These are phyloP conservation scores for Baudoinia panamericana DNA, from an alignment of 495 filamentous ascomycete species.

Conservation along the genomic window DNA sequence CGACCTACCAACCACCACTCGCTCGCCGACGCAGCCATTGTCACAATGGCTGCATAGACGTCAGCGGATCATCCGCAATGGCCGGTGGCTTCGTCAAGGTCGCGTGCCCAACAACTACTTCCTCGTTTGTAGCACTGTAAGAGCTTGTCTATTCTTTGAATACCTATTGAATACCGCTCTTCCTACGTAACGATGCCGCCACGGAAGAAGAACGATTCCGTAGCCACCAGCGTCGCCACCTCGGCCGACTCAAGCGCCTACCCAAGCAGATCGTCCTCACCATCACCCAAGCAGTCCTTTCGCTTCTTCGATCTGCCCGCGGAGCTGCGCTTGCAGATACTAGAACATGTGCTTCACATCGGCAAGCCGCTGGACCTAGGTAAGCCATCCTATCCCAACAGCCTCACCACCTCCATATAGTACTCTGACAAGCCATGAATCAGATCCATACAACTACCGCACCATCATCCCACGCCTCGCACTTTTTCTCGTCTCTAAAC, in stretches of 20 bases:
- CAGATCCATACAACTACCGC: constrained; percentile 50
- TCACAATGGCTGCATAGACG: constrained; percentile 27
- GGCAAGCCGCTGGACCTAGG: constrained; percentile 50
- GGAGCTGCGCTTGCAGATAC: constrained; percentile 63
- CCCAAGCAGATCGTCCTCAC: constrained; percentile 9
- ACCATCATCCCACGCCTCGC: constrained; percentile 42
- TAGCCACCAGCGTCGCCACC: constrained; percentile 1
- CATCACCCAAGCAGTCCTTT: constrained; percentile 36
- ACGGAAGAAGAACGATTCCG: constrained; percentile 5
- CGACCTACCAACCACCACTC: constrained; percentile 16
- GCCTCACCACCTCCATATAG: not conserved
- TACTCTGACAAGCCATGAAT: not conserved
- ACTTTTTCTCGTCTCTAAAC: constrained; percentile 49
- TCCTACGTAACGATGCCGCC: not conserved
- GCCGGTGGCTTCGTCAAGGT: constrained; percentile 7
- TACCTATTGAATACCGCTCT: not conserved
- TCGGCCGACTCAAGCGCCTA: constrained; percentile 6
- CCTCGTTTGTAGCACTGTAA: constrained; percentile 1
- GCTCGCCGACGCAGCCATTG: constrained; percentile 14
- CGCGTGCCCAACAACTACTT: constrained; percentile 5
- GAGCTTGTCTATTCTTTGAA: not conserved
- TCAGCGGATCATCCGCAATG: constrained; percentile 6
- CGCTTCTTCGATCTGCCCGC: constrained; percentile 64
- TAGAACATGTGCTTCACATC: constrained; percentile 45
- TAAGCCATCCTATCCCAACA: constrained; percentile 1